A percentile compares a stretch with the other conserved stretches of the same genome.
These are phyloP conservation scores for Pinus taeda DNA, from an alignment of 75 land plant species.

Conservation along the genomic window DNA sequence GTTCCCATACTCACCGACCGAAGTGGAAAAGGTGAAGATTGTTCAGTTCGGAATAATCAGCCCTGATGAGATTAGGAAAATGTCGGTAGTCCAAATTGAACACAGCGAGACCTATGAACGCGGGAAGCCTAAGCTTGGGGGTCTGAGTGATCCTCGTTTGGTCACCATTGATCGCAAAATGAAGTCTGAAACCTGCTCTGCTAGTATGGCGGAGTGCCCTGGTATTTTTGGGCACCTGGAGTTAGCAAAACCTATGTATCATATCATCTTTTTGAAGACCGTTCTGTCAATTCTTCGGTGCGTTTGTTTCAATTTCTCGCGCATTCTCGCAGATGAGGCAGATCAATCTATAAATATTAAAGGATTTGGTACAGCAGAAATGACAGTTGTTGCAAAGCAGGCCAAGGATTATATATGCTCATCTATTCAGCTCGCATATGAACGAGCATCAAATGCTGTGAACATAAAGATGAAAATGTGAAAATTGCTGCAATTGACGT, in stretches of 20 bases:
- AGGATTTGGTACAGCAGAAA: conserved; percentile 19
- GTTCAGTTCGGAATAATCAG: too few relatives aligned
- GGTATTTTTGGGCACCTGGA: conserved; percentile 98
- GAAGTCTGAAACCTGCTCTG: conserved; percentile 96
- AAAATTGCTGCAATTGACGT: too few relatives aligned
- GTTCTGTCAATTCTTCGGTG: conserved; percentile 84
- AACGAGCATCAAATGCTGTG: not conserved
- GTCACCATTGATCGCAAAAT: conserved; percentile 90
- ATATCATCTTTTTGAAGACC: conserved; percentile 93
- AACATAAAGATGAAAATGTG: not conserved
- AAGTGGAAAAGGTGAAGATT: too few relatives aligned
- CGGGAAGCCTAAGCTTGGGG: conserved; percentile 91
- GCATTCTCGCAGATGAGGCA: conserved; percentile 92
- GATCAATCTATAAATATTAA: too few relatives aligned
- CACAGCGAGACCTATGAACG: too few relatives aligned
- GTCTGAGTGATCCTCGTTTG: conserved; percentile 87
- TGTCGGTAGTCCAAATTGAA: too few relatives aligned
- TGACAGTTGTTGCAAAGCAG: conserved; percentile 38
- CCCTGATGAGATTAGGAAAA: too few relatives aligned
- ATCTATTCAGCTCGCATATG: conserved; percentile 30
- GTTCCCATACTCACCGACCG: too few relatives aligned
- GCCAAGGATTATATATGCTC: conserved; percentile 38
- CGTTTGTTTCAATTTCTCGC: conserved; percentile 95
- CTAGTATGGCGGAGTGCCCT: conserved; percentile 97
- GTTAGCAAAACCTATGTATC: too few relatives aligned